These are phyloP conservation scores for Thalia dealbata DNA, from an alignment of 176 grass and related monocot genomes.

Conservation along the genomic window DNA sequence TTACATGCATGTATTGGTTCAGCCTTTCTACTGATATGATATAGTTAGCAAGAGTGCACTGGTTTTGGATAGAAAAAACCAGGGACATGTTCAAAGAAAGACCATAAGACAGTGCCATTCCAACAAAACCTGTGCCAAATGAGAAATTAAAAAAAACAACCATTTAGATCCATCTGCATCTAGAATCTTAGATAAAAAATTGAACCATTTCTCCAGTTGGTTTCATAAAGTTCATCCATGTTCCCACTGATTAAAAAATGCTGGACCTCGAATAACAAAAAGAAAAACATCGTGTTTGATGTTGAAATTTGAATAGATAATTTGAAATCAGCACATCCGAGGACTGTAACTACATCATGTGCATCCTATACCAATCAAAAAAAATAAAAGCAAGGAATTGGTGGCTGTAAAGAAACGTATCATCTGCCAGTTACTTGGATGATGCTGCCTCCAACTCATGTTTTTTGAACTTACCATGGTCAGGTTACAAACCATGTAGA, in stretches of 20 bases:
- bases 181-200: background rate
- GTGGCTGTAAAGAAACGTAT: no score
- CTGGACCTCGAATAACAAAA: no score
- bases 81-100: constrained; percentile 73
- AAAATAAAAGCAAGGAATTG: no score
- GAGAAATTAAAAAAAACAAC: background rate
- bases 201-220: background rate
- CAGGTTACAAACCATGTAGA: background rate
- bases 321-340: no score
- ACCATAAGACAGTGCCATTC: constrained; percentile 92
- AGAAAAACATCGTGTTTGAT: no score
- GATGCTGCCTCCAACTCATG: background rate
- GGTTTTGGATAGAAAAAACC: constrained; percentile 76
- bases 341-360: no score
- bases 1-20: constrained; percentile 78
- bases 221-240: no score
- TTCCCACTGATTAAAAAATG: no score
- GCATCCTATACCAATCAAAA: no score
- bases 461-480: background rate
- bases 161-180: background rate
- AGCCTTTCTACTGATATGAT: constrained; percentile 92
- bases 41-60: constrained; percentile 64
- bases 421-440: no score
- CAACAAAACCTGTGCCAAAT: constrained; percentile 59
- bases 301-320: no score